Conservation (phyloP, 495 filamentous ascomycete species). For the Penicillium canescens region DNA sequence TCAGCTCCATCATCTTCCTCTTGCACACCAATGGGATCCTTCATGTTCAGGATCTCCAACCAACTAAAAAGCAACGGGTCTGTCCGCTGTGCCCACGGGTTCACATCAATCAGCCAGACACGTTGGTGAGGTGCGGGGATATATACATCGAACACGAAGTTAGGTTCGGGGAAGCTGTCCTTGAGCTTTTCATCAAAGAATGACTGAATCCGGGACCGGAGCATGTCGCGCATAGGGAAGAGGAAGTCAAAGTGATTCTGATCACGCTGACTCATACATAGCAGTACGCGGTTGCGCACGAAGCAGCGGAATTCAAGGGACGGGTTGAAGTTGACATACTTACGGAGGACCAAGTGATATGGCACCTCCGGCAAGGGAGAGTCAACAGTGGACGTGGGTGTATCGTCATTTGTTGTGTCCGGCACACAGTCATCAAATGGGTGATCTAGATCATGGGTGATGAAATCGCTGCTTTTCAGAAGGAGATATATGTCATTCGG, state of each 20-base stretch:
- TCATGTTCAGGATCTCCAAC: conserved; percentile 77
- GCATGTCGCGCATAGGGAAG: conserved; percentile 57
- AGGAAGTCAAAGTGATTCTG: conserved; percentile 88
- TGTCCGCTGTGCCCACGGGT: conserved; percentile 90
- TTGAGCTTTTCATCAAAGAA: conserved; percentile 74
- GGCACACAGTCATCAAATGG: conserved; percentile 79
- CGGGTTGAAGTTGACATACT: conserved; percentile 84
- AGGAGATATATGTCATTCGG: conserved; percentile 92
- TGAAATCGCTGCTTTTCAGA: conserved; percentile 88
- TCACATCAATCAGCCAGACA: conserved; percentile 89
- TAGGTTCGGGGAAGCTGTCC: conserved; percentile 77
- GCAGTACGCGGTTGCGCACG: conserved; percentile 72
- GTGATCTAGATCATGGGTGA: conserved; percentile 91
- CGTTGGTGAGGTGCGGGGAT: conserved; percentile 74
- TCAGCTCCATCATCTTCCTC: conserved; percentile 29
- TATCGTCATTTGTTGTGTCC: conserved; percentile 19
- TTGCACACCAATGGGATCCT: conserved; percentile 50
- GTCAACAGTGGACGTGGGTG: neutral
- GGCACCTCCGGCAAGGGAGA: conserved; percentile 43
- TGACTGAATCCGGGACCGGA: conserved; percentile 60
- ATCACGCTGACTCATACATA: conserved; percentile 88
- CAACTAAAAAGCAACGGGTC: conserved; percentile 90
- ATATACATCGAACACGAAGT: conserved; percentile 89
- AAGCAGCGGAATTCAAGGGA: conserved; percentile 95
- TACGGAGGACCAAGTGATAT: conserved; percentile 75